Percentiles rank a stretch among this genome's conserved stretches.
Evolutionary conservation across 2,329 filamentous ascomycete genomes (phyloP).

Genomic region (Pseudogymnoascus pannorum): DNA sequence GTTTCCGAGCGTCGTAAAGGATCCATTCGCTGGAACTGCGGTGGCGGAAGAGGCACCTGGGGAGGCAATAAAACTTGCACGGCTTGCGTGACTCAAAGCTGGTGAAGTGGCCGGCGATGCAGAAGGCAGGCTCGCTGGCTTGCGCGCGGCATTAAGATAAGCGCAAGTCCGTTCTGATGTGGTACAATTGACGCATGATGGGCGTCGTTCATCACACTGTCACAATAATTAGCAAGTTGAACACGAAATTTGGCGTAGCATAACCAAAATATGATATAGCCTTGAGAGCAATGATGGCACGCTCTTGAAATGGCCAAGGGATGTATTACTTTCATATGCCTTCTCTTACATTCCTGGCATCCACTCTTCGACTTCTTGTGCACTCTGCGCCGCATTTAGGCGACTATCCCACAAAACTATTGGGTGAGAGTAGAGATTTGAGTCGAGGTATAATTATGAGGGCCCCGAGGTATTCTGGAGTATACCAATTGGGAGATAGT

Average conservation of each 20-base stretch:
- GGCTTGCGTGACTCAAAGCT: neutral
- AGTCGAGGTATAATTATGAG: neutral
- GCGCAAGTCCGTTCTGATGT: conserved; percentile 18
- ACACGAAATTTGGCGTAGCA: neutral
- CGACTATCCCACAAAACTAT: neutral
- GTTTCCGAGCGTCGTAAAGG: neutral
- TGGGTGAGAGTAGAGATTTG: neutral
- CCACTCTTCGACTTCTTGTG: conserved; percentile 34
- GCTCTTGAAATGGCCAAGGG: neutral
- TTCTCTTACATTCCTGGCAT: conserved; percentile 32
- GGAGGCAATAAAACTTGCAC: neutral
- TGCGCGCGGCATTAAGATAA: conserved; percentile 9
- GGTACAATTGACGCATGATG: conserved; percentile 29
- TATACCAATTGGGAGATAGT: neutral
- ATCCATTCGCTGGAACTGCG: neutral
- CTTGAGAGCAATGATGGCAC: neutral
- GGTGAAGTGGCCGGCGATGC: neutral
- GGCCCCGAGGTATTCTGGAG: neutral
- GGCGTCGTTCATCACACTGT: conserved; percentile 30
- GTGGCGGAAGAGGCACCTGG: neutral
- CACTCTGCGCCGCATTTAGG: conserved; percentile 22
- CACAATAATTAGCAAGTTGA: neutral
- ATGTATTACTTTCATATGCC: conserved; percentile 31
- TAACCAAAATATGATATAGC: no score
- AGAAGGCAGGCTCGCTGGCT: neutral